A percentile compares a stretch with the other conserved stretches of the same genome.
Evolutionary conservation across 1,284 basidiomycete species (phyloP).

Genomic region (Polyporus tsugae): DNA sequence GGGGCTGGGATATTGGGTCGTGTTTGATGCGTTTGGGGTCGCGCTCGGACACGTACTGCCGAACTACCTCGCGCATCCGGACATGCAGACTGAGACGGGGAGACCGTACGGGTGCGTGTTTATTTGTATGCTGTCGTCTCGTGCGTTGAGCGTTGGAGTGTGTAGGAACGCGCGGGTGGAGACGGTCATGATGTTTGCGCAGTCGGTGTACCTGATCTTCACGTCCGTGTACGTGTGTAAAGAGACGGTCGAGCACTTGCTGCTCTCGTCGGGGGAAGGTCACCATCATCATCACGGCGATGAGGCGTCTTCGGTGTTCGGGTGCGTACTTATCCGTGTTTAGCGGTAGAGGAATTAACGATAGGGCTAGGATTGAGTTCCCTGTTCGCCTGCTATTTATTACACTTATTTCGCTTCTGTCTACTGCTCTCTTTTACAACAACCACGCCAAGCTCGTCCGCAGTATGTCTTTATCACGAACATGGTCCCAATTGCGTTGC

Average conservation of each 20-base stretch:
- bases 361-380: constrained; percentile 65
- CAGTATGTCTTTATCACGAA: constrained; percentile 51
- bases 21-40: constrained; percentile 92
- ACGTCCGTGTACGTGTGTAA: constrained; percentile 93
- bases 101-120: constrained; percentile 77
- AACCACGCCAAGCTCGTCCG: constrained; percentile 77
- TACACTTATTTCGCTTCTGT: constrained; percentile 63
- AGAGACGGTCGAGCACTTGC: constrained; percentile 87
- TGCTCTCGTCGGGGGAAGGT: constrained; percentile 70
- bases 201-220: constrained; percentile 91
- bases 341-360: constrained; percentile 3
- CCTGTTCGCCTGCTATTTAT: constrained; percentile 69
- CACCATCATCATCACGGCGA: constrained; percentile 70
- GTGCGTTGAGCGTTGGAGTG: neutral
- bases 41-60: constrained; percentile 64
- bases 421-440: constrained; percentile 62
- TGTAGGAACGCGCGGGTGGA: constrained; percentile 76
- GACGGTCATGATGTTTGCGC: constrained; percentile 86
- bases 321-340: constrained; percentile 42
- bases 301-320: constrained; percentile 49
- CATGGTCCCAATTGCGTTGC: constrained; percentile 1
- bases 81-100: constrained; percentile 43
- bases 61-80: constrained; percentile 42
- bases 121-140: neutral
- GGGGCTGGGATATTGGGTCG: constrained; percentile 94